A percentile compares a stretch with the other conserved stretches of the same genome.
Conservation (phyloP, 2,329 filamentous ascomycete genomes). For the Passalora sequoiae region DNA sequence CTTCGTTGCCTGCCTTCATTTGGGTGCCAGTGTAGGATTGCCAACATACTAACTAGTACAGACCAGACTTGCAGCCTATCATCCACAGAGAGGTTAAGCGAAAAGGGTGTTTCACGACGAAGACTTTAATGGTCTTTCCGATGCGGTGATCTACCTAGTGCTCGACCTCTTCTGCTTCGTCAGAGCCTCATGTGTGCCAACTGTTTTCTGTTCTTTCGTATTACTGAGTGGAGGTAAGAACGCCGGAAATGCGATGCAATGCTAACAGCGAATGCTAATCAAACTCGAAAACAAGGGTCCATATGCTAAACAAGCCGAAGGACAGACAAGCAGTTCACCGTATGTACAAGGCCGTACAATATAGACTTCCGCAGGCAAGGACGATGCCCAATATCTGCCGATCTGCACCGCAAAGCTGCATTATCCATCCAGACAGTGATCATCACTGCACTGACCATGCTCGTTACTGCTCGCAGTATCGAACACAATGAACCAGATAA, state of each 20-base stretch:
- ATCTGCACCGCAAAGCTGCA: background rate
- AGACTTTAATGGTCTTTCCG: too few species aligned
- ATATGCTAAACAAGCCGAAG: constrained; percentile 9
- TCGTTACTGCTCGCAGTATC: background rate
- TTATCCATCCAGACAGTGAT: background rate
- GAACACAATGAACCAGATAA: background rate
- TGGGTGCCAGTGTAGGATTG: too few species aligned
- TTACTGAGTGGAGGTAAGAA: constrained; percentile 23
- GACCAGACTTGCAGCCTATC: too few species aligned
- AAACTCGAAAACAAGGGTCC: constrained; percentile 6
- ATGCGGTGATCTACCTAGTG: too few species aligned
- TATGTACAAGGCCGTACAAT: constrained; percentile 12
- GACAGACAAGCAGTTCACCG: constrained; percentile 10
- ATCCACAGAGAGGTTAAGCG: too few species aligned
- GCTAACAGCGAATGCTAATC: constrained; percentile 10
- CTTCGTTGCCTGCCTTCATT: too few species aligned
- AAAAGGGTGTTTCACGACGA: too few species aligned
- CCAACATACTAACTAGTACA: too few species aligned
- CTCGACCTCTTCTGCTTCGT: too few species aligned
- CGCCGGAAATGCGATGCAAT: constrained; percentile 19
- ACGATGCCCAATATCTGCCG: background rate
- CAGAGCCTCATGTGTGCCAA: too few species aligned
- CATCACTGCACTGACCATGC: background rate
- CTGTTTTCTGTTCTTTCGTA: background rate
- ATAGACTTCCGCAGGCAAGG: constrained; percentile 12